Percentiles rank a stretch among this genome's conserved stretches.
phyloP scores from a whole-genome alignment of 1,139 yeast genomes.

The Saccharomycopsis hybrid region DNA sequence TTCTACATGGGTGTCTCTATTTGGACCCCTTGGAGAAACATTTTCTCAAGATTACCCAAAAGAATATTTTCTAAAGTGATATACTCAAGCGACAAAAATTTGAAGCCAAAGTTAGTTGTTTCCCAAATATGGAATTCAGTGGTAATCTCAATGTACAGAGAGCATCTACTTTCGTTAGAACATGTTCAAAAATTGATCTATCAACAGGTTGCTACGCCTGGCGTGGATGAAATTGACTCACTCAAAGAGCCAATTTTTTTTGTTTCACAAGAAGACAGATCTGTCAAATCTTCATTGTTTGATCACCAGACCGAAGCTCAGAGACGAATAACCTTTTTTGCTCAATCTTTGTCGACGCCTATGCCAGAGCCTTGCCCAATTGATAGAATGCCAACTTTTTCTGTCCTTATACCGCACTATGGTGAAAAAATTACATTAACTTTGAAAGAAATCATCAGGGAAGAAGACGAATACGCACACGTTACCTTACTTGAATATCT shows the following conservation, averaged over 20 bases:
- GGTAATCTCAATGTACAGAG: conserved; percentile 67
- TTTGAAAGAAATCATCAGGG: conserved; percentile 62
- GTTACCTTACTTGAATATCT: conserved; percentile 69
- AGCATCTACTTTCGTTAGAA: conserved; percentile 68
- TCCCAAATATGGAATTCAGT: conserved; percentile 81
- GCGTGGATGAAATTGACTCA: conserved; percentile 32
- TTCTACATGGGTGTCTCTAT: conserved; percentile 72
- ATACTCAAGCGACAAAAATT: conserved; percentile 42
- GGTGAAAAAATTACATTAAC: conserved; percentile 65
- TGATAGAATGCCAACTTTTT: conserved; percentile 73
- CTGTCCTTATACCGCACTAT: conserved; percentile 83
- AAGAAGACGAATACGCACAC: conserved; percentile 49
- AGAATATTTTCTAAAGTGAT: conserved; percentile 63
- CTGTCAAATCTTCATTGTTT: conserved; percentile 55
- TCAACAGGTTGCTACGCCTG: conserved; percentile 39
- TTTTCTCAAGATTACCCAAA: conserved; percentile 67
- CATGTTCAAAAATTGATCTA: conserved; percentile 58
- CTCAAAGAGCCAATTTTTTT: conserved; percentile 62
- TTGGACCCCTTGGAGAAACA: conserved; percentile 82
- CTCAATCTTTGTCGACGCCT: conserved; percentile 77
- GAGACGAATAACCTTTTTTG: conserved; percentile 77
- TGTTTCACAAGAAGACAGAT: conserved; percentile 67
- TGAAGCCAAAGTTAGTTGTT: conserved; percentile 44
- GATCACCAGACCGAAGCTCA: conserved; percentile 73
- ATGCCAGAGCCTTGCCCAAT: conserved; percentile 68